A percentile compares a stretch with the other conserved stretches of the same genome.
Evolutionary conservation across 805 yeast species (phyloP).

Genomic region (Candida arabinofermentans): DNA sequence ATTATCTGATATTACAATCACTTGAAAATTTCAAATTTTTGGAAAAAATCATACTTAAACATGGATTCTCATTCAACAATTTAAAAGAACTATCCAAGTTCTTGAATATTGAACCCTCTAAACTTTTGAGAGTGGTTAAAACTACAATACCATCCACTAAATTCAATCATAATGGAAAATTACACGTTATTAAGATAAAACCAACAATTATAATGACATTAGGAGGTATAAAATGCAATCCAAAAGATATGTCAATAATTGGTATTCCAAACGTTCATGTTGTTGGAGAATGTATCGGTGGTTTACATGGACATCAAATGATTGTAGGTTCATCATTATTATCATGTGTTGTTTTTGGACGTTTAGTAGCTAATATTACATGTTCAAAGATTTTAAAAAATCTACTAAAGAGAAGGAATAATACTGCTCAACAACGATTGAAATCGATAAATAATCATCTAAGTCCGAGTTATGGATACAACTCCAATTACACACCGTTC

Average conservation of each 20-base stretch:
- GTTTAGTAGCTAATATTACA: constrained; percentile 43
- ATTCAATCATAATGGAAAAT: not conserved
- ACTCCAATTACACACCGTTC: constrained; percentile 21
- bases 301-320: constrained; percentile 62
- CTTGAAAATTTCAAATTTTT: not conserved
- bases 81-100: not conserved
- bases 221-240: constrained; percentile 60
- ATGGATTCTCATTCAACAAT: not conserved
- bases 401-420: not conserved
- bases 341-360: constrained; percentile 60
- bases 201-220: constrained; percentile 24
- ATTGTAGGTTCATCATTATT: constrained; percentile 55
- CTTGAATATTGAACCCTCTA: not conserved
- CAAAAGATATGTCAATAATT: constrained; percentile 22
- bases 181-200: constrained; percentile 5
- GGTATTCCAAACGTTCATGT: constrained; percentile 45
- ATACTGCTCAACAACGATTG: constrained; percentile 6
- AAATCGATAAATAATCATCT: constrained; percentile 8
- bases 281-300: constrained; percentile 66
- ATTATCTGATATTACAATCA: constrained; percentile 8
- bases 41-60: not conserved
- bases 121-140: not conserved
- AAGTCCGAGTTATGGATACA: no score
- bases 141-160: not conserved
- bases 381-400: constrained; percentile 23